Percentiles rank a stretch among this genome's conserved stretches.
phyloP scores from a whole-genome alignment of 371 early-diverging fungal genomes.

The Mortierella sp. region DNA sequence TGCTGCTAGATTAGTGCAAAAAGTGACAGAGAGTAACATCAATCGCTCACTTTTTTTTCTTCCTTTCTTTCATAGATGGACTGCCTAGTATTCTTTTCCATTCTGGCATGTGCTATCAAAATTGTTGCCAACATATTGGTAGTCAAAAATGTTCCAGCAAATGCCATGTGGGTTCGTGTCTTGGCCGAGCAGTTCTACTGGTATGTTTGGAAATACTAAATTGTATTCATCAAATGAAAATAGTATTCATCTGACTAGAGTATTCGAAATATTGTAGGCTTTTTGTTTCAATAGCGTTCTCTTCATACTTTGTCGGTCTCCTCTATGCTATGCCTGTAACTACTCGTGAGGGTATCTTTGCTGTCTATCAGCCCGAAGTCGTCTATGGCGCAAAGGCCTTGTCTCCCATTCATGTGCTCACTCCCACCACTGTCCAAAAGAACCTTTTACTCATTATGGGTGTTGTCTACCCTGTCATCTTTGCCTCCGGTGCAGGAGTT shows the following conservation, averaged over 20 bases:
- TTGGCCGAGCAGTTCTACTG: constrained; percentile 48
- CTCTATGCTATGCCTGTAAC: constrained; percentile 59
- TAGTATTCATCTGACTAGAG: too few relatives aligned
- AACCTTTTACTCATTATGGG: constrained; percentile 42
- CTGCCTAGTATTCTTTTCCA: constrained; percentile 43
- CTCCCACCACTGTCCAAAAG: constrained; percentile 50
- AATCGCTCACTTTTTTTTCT: not conserved
- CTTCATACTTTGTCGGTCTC: constrained; percentile 49
- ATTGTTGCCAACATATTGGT: constrained; percentile 25
- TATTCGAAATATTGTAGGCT: constrained; percentile 21
- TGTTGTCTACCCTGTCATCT: constrained; percentile 36
- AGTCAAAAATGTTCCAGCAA: constrained; percentile 9
- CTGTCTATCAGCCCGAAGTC: constrained; percentile 52
- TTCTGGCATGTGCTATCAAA: constrained; percentile 37
- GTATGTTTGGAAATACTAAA: too few relatives aligned
- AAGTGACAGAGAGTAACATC: not conserved
- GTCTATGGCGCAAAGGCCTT: constrained; percentile 38
- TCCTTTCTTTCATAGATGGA: constrained; percentile 48
- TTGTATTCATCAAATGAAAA: too few relatives aligned
- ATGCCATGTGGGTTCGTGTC: constrained; percentile 33
- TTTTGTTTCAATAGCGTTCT: constrained; percentile 44
- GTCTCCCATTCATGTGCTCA: constrained; percentile 47
- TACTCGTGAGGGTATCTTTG: constrained; percentile 56
- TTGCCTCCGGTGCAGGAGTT: constrained; percentile 41
- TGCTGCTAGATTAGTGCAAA: too few relatives aligned